These are phyloP conservation scores for Pouteria campechiana DNA, from an alignment of 179 eudicot genomes.

Conservation along the genomic window DNA sequence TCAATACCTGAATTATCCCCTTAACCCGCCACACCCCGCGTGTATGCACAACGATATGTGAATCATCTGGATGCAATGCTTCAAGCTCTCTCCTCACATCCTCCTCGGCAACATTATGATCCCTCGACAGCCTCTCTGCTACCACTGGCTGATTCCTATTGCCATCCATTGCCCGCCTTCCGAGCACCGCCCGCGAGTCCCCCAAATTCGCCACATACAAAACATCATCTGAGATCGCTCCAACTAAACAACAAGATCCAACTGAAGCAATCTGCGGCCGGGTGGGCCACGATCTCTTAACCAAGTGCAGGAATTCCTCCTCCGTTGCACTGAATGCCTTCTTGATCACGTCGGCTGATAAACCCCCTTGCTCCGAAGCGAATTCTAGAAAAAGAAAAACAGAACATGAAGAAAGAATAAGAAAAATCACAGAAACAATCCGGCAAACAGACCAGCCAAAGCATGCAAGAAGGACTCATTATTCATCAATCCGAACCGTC, in stretches of 20 bases:
- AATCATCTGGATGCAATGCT: slow-evolving; percentile 72
- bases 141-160: slow-evolving; percentile 18
- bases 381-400: slow-evolving; percentile 24
- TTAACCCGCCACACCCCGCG: slow-evolving; percentile 85
- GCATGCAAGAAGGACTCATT: too few species aligned
- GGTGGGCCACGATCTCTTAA: slow-evolving; percentile 25
- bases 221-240: slow-evolving; percentile 45
- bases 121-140: slow-evolving; percentile 57
- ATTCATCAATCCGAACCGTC: too few species aligned
- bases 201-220: slow-evolving; percentile 70
- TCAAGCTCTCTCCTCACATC: slow-evolving; percentile 76
- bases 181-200: slow-evolving; percentile 72
- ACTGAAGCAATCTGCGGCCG: slow-evolving; percentile 46
- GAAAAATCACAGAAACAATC: background rate
- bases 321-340: slow-evolving; percentile 67
- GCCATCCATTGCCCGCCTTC: slow-evolving; percentile 24
- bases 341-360: slow-evolving; percentile 58
- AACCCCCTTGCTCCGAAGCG: slow-evolving; percentile 52
- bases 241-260: slow-evolving; percentile 73
- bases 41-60: slow-evolving; percentile 36
- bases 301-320: slow-evolving; percentile 47
- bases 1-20: slow-evolving; percentile 72
- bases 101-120: slow-evolving; percentile 62
- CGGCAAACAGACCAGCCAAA: background rate
- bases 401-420: background rate